These are phyloP conservation scores for Blumeria hordei DNA, from an alignment of 2,329 filamentous ascomycete species.

Conservation along the genomic window DNA sequence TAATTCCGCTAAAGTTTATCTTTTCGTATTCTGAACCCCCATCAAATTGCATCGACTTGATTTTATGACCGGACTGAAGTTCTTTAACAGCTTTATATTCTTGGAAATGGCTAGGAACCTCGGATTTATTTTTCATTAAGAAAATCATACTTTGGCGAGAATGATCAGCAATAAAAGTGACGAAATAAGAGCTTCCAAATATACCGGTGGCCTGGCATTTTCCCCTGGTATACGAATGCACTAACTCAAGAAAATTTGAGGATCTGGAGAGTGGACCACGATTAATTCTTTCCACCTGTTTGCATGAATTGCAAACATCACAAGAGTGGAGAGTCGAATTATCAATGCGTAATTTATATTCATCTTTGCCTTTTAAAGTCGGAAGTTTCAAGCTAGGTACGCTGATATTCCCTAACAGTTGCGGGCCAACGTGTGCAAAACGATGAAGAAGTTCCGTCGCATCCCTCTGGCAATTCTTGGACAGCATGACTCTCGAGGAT, in stretches of 20 bases:
- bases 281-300: background rate
- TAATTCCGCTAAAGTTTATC: background rate
- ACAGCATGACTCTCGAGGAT: background rate
- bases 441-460: background rate
- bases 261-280: background rate
- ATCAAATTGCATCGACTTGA: background rate
- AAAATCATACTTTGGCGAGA: background rate
- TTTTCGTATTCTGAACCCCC: background rate
- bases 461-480: background rate
- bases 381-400: background rate
- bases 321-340: background rate
- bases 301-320: background rate
- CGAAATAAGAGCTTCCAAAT: background rate
- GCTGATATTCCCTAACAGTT: background rate
- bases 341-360: background rate
- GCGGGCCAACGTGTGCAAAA: too few species aligned
- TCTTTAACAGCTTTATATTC: background rate
- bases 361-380: background rate
- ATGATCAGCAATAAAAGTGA: background rate
- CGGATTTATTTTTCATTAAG: background rate
- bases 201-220: background rate
- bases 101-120: background rate
- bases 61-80: background rate
- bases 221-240: background rate
- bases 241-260: background rate